Base-by-base conservation (phyloP, 2,329 filamentous ascomycete genomes). In the Aspergillus hortae region DNA sequence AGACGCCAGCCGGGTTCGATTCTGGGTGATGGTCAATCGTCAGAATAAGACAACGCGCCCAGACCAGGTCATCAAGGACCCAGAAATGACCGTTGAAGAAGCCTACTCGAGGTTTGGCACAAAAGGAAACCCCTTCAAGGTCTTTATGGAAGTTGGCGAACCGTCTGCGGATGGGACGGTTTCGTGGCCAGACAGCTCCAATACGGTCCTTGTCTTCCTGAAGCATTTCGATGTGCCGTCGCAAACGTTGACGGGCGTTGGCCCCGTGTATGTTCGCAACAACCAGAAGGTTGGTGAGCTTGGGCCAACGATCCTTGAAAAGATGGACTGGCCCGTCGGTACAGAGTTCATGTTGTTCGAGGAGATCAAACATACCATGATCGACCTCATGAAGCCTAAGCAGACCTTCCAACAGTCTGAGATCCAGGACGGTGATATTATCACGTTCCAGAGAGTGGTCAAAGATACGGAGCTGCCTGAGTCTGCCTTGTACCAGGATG, bases 311-410 rank as follows among this genome's bases (percentile, higher is more conserved):
- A 96, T 99, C 54, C 74, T 88, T 52, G 84, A 88, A 62, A 83
- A 87, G 67, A 94, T 97, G 90, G 82, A 84, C 11, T 97, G 94
- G 92, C 82, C 88, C 21, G 81, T 88, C 1, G 90, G 88, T 57
- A 82, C 88, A 4, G 77, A 83, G 3, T 82, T 88, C 54, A 80
- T 82, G 61, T 81, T 99, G 19, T 97, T 86, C 75, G 94, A 99
- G 80, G 94, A 99, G 76, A 97, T 99, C 74, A 99, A 97, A 74
- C 91, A 92, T 47, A 89, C 85, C 54, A 97, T 97, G 92, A 96
- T 99, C 60, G 95, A 99, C 67, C 81, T 83, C 6, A 87, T 99
- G 77, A 97, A 96, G 73, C 82, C 87, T 0, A 97, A 96, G 74
- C 85, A 90, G 66, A 90, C 91, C 0, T 80, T 99, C 54, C 89